Evolutionary conservation across 345 rosid species (phyloP).

Genomic region (Citrus australasica): DNA sequence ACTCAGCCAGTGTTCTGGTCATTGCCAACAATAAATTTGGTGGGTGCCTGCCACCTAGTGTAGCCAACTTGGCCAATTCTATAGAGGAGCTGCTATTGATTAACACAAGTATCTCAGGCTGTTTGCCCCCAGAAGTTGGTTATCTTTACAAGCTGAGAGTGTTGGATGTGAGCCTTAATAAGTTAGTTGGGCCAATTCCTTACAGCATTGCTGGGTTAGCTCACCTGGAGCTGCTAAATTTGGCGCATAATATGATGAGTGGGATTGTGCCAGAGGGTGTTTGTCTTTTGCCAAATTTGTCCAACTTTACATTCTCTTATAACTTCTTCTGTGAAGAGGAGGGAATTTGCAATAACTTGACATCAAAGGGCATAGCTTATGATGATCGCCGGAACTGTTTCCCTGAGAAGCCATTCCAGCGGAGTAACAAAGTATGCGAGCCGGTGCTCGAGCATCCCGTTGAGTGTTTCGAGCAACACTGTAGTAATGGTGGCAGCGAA

Average conservation of each 20-base stretch:
- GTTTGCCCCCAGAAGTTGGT: constrained; percentile 86
- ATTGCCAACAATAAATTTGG: constrained; percentile 76
- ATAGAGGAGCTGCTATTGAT: constrained; percentile 72
- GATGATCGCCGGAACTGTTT: constrained; percentile 79
- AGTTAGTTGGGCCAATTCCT: constrained; percentile 74
- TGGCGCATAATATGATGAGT: constrained; percentile 68
- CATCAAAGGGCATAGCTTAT: constrained; percentile 44
- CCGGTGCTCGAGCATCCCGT: constrained; percentile 60
- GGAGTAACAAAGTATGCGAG: constrained; percentile 58
- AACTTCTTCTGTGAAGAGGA: constrained; percentile 87
- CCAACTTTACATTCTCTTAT: constrained; percentile 63
- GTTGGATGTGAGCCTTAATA: constrained; percentile 74
- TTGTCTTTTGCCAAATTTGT: constrained; percentile 61
- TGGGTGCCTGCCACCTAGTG: constrained; percentile 79
- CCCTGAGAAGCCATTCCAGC: constrained; percentile 65
- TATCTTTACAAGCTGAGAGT: constrained; percentile 69
- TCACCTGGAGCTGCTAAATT: constrained; percentile 64
- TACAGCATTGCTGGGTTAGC: constrained; percentile 78
- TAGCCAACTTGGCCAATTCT: constrained; percentile 56
- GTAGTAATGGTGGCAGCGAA: constrained; percentile 12
- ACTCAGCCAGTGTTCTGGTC: constrained; percentile 65
- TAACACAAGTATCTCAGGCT: constrained; percentile 72
- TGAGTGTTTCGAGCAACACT: constrained; percentile 55
- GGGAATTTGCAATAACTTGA: constrained; percentile 64
- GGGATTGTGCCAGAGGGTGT: constrained; percentile 66